Percentiles rank a stretch among this genome's conserved stretches.
These are phyloP conservation scores for Fusarium transvaalense DNA, from an alignment of 2,329 filamentous ascomycete species.

Conservation along the genomic window DNA sequence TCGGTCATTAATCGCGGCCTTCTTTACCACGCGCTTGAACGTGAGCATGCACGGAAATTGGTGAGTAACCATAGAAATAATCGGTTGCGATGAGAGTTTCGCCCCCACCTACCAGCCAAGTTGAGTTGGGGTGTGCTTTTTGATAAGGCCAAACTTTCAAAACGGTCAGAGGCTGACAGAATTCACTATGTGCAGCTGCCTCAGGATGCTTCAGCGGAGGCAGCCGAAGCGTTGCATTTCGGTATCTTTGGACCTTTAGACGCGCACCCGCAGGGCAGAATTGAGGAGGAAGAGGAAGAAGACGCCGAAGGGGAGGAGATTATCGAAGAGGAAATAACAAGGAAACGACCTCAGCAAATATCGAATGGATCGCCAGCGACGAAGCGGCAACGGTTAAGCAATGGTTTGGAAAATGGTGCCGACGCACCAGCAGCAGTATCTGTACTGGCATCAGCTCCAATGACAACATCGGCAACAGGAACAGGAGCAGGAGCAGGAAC, in stretches of 20 bases:
- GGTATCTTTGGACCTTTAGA: constrained; percentile 70
- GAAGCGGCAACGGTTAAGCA: constrained; percentile 71
- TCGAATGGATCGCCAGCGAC: constrained; percentile 69
- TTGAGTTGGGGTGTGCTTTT: constrained; percentile 28
- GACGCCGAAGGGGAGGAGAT: constrained; percentile 55
- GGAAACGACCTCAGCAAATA: constrained; percentile 65
- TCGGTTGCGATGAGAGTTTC: constrained; percentile 21
- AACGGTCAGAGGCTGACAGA: constrained; percentile 44
- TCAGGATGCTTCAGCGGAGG: constrained; percentile 61
- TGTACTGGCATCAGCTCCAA: constrained; percentile 38
- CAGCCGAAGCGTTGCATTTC: constrained; percentile 61
- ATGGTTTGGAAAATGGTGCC: constrained; percentile 70
- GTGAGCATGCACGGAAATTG: constrained; percentile 64
- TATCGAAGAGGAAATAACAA: constrained; percentile 55
- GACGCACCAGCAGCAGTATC: constrained; percentile 53
- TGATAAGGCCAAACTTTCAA: constrained; percentile 37
- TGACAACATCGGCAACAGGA: constrained; percentile 22
- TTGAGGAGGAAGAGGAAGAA: constrained; percentile 57
- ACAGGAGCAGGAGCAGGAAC: constrained; percentile 34
- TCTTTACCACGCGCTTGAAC: constrained; percentile 70
- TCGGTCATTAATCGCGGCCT: constrained; percentile 73
- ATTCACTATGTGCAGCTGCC: constrained; percentile 59
- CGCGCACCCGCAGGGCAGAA: constrained; percentile 58
- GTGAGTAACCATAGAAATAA: constrained; percentile 54
- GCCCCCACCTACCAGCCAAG: constrained; percentile 20